Conservation (phyloP, 2,329 filamentous ascomycete genomes). For the Colletotrichum chlorophyti region DNA sequence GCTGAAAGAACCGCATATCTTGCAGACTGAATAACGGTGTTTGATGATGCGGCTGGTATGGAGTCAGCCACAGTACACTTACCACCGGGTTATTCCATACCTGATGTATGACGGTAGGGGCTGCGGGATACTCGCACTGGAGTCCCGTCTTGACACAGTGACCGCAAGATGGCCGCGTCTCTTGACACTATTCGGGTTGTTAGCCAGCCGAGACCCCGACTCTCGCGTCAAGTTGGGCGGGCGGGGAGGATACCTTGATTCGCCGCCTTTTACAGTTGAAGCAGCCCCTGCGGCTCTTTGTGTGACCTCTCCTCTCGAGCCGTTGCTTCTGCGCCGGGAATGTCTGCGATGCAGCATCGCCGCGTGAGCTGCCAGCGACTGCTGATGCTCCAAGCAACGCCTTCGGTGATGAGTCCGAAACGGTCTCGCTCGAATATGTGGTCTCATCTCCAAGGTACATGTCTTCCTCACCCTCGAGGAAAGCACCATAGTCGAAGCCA, state of each 20-base stretch:
- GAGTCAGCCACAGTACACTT: no score
- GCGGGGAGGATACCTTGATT: slow-evolving; percentile 60
- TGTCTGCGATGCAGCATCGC: not conserved
- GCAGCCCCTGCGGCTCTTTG: slow-evolving; percentile 70
- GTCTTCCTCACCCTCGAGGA: slow-evolving; percentile 40
- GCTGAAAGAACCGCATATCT: slow-evolving; percentile 74
- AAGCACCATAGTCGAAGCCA: slow-evolving; percentile 47
- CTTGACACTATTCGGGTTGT: slow-evolving; percentile 60
- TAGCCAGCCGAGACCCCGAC: no score
- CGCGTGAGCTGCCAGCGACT: not conserved
- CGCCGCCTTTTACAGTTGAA: slow-evolving; percentile 72
- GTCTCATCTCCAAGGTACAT: slow-evolving; percentile 31
- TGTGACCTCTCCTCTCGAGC: slow-evolving; percentile 66
- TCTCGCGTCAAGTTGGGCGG: no score
- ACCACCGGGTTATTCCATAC: slow-evolving; percentile 41
- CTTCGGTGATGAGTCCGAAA: slow-evolving; percentile 35
- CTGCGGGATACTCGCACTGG: slow-evolving; percentile 66
- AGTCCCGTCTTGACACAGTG: slow-evolving; percentile 69
- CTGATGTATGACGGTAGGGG: slow-evolving; percentile 58
- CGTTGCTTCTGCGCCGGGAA: slow-evolving; percentile 42
- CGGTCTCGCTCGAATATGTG: slow-evolving; percentile 31
- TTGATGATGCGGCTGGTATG: slow-evolving; percentile 57
- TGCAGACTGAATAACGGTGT: slow-evolving; percentile 65
- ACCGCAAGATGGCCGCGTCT: slow-evolving; percentile 67
- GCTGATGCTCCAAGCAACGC: not conserved